Evolutionary conservation across 108 stramenopile species (phyloP), one percentile per base, ranked within the genome.

Genomic region (Fistulifera solaris): DNA sequence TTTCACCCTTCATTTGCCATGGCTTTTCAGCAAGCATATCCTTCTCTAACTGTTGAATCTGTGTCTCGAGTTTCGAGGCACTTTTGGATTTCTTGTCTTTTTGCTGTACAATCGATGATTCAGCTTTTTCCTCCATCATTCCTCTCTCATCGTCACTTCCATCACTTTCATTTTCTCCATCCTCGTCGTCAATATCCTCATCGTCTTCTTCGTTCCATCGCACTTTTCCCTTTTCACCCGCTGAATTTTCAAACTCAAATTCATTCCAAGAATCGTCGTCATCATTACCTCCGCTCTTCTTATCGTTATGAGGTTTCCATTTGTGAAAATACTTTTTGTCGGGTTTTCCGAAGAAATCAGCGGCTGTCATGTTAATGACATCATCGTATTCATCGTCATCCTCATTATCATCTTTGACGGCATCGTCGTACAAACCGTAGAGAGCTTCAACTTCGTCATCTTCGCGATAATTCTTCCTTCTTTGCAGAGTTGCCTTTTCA

Each of bases 1-100:
- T 68, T 67, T 99, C 98, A 24, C 98, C 98, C 14, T 68, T 73
- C 81, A 97, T 87, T 62, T 80, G 87, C 98, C 98, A 99, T 2
- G 95, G 94, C 61, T 95, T 96, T 58, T 96, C 95, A 1, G 90
- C 77, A 18, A 99, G 64, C 65, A 94, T 67, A 52, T 97, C 98
- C 52, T 81, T 56, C 70, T 99, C 98, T 1, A 97, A 48, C 26
- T 80, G 71, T 21, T 81, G 65, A n/a, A 95, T 96, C 39, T 93
- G 86, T 51, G 69, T 40, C n/a, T 62, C 56, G 7, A 94, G 80
- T 51, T 84, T 89, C 18, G 65, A 61, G 14, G 55, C 61, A 41
- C 71, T 65, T 43, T 78, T 67, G 21, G 56, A 63, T 58, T 76
- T 62, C 10, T 55, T 52, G n/a, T n/a, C 44, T 53, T 38, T 38